Percentiles rank a stretch among this genome's conserved stretches.
These are phyloP conservation scores for Willaertia magna DNA, from an alignment of 208 protist genomes.

Conservation along the genomic window DNA sequence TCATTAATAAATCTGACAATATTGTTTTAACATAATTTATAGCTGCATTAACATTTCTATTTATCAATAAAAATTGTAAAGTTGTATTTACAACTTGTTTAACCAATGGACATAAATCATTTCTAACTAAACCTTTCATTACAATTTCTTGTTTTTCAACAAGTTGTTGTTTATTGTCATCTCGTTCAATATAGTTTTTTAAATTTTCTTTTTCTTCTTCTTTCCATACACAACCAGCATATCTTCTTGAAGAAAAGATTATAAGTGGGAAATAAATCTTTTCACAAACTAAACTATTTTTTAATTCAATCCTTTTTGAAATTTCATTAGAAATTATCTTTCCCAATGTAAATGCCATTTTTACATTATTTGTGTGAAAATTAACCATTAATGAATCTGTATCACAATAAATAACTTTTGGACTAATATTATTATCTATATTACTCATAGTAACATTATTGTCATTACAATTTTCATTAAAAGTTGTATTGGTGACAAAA, in stretches of 20 bases:
- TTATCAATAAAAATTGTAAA: slow-evolving; percentile 45
- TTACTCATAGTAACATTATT: slow-evolving; percentile 49
- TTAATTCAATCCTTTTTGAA: slow-evolving; percentile 61
- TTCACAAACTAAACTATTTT: slow-evolving; percentile 97
- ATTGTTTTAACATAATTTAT: slow-evolving; percentile 57
- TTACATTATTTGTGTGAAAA: slow-evolving; percentile 68
- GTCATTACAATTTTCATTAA: too few species aligned
- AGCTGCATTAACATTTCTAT: slow-evolving; percentile 33
- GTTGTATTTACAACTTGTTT: slow-evolving; percentile 45
- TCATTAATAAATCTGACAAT: slow-evolving; percentile 73
- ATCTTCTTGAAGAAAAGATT: slow-evolving; percentile 98
- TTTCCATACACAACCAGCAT: slow-evolving; percentile 94
- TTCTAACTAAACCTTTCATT: slow-evolving; percentile 92
- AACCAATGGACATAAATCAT: slow-evolving; percentile 95
- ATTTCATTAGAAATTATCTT: slow-evolving; percentile 80
- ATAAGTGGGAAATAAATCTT: slow-evolving; percentile 98
- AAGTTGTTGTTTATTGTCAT: too few species aligned
- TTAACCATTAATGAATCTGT: slow-evolving; percentile 98
- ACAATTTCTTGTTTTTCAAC: slow-evolving; percentile 94
- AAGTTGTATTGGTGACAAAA: too few species aligned
- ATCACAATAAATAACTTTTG: slow-evolving; percentile 96
- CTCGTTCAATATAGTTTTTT: too few species aligned
- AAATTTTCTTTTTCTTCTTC: slow-evolving; percentile 69
- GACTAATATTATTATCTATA: slow-evolving; percentile 73
- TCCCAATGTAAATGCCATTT: slow-evolving; percentile 52